Percentiles rank a stretch among this genome's conserved stretches.
Conservation (phyloP, 2,329 filamentous ascomycete species). For the Intubia oerlemansii region DNA sequence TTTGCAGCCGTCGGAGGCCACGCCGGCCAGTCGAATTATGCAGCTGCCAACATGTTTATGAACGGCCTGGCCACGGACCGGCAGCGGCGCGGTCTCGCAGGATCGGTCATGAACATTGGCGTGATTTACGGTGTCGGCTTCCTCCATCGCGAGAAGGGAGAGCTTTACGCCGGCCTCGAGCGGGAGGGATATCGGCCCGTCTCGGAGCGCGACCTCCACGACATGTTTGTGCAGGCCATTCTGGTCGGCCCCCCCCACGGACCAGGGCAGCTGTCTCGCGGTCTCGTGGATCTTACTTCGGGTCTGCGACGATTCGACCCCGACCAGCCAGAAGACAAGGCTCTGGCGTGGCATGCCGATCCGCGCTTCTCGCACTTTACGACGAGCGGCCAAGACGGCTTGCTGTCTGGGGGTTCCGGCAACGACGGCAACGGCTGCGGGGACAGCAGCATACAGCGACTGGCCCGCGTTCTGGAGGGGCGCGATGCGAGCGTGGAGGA, state of each 20-base stretch:
- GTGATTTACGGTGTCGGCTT: slow-evolving; percentile 23
- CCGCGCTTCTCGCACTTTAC: slow-evolving; percentile 21
- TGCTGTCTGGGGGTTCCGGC: too few relatives aligned
- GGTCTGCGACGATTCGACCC: slow-evolving; percentile 18
- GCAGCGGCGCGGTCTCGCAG: slow-evolving; percentile 15
- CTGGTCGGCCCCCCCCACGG: slow-evolving; percentile 15
- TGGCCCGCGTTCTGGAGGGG: too few relatives aligned
- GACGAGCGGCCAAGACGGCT: slow-evolving; percentile 5
- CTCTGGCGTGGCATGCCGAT: slow-evolving; percentile 21
- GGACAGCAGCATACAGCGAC: too few relatives aligned
- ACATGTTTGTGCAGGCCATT: slow-evolving; percentile 29
- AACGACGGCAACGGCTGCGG: too few relatives aligned
- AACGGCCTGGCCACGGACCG: slow-evolving; percentile 19
- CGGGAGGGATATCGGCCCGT: slow-evolving; percentile 23
- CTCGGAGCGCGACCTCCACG: slow-evolving; percentile 27
- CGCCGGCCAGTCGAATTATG: slow-evolving; percentile 22
- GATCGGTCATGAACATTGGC: slow-evolving; percentile 21
- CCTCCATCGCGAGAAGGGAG: slow-evolving; percentile 18
- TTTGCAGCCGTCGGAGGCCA: slow-evolving; percentile 23
- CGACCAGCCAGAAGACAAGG: slow-evolving; percentile 8
- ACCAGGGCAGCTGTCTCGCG: background rate
- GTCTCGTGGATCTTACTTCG: slow-evolving; percentile 17
- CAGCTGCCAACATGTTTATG: slow-evolving; percentile 25
- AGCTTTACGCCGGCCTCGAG: slow-evolving; percentile 19
- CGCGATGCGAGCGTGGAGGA: too few relatives aligned